phyloP scores from a whole-genome alignment of 306 rosid species.

The Prinsepia uniflora region DNA sequence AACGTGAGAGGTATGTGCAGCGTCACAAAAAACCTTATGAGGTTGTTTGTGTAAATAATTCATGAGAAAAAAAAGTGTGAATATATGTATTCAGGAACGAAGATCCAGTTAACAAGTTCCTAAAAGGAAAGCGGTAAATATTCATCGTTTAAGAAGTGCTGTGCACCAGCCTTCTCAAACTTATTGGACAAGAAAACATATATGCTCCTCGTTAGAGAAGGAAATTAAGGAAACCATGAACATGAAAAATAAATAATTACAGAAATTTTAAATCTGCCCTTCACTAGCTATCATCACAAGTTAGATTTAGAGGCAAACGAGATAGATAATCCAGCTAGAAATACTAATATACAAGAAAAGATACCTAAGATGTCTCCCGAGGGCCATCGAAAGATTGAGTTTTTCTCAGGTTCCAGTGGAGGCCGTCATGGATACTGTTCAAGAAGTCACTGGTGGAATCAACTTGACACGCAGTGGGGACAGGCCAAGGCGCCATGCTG shows the following conservation, averaged over 20 bases:
- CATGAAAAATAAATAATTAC: background rate
- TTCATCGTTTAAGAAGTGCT: background rate
- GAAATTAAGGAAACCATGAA: background rate
- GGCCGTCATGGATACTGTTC: conserved; percentile 87
- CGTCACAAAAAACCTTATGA: no score
- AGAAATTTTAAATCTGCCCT: background rate
- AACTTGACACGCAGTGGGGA: conserved; percentile 80
- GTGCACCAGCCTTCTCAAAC: background rate
- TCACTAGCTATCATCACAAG: background rate
- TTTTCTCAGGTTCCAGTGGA: conserved; percentile 93
- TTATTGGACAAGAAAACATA: background rate
- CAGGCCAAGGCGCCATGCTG: conserved; percentile 99
- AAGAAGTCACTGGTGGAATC: conserved; percentile 90
- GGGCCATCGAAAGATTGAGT: conserved; percentile 82
- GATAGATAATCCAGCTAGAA: background rate
- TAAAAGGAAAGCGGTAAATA: background rate
- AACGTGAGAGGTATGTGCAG: no score
- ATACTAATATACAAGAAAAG: background rate
- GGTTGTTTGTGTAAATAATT: no score
- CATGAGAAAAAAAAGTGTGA: background rate
- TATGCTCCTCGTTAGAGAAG: background rate
- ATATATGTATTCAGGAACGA: background rate
- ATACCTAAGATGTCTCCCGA: conserved; percentile 36
- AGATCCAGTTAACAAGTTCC: conserved; percentile 5
- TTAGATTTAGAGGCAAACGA: background rate